phyloP scores from a whole-genome alignment of 2,329 filamentous ascomycete genomes.

The Zymoseptoria pseudotritici region DNA sequence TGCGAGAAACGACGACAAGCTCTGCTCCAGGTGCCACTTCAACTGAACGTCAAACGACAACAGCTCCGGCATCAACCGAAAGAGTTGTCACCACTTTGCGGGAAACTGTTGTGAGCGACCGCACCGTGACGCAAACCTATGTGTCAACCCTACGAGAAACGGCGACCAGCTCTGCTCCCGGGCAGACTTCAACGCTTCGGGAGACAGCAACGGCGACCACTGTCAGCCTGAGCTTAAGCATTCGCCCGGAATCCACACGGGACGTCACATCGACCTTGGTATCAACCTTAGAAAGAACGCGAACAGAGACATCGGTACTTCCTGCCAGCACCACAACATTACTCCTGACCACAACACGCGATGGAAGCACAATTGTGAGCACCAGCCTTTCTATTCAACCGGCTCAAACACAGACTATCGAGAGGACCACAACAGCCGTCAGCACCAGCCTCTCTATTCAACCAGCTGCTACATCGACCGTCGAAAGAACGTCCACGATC shows the following conservation, averaged over 20 bases:
- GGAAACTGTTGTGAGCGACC: too few relatives aligned
- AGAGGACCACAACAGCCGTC: not conserved
- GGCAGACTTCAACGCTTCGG: not conserved
- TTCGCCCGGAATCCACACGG: not conserved
- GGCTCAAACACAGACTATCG: not conserved
- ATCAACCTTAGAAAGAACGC: not conserved
- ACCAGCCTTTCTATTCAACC: not conserved
- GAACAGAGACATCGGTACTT: not conserved
- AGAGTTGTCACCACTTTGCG: too few relatives aligned
- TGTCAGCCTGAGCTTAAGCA: not conserved
- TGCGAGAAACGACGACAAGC: not conserved
- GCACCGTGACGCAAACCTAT: too few relatives aligned
- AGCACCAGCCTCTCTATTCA: not conserved
- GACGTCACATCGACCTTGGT: not conserved
- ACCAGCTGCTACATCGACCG: not conserved
- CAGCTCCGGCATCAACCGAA: too few relatives aligned
- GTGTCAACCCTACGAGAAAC: too few relatives aligned
- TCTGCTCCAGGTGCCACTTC: not conserved
- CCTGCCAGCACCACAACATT: not conserved
- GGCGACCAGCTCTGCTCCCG: not conserved
- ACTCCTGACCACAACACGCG: not conserved
- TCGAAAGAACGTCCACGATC: not conserved
- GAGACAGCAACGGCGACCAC: not conserved
- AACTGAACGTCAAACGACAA: not conserved
- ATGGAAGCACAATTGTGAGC: not conserved